Conservation (phyloP, 176 grass and related monocot species). For the Cenchrus americanus region DNA sequence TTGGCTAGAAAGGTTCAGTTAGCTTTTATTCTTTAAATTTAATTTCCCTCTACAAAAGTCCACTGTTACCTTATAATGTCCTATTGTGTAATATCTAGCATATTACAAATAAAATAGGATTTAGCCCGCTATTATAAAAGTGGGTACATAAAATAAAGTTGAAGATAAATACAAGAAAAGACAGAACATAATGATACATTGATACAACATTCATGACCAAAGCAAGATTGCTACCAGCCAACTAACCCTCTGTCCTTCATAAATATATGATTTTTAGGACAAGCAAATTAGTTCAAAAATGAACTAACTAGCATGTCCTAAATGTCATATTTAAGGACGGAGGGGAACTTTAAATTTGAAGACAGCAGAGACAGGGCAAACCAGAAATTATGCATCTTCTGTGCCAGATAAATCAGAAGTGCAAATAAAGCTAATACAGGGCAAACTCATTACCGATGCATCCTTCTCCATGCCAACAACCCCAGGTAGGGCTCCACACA, state of each 20-base stretch:
- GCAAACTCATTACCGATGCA: conserved; percentile 73
- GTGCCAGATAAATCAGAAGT: conserved; percentile 29
- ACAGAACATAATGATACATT: conserved; percentile 28
- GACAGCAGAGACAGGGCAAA: conserved; percentile 23
- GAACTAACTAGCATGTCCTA: no score
- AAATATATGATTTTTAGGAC: no score
- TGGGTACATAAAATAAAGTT: conserved; percentile 14
- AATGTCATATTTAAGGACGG: no score
- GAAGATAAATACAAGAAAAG: conserved; percentile 18
- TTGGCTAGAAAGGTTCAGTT: neutral
- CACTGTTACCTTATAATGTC: neutral
- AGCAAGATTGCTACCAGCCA: neutral
- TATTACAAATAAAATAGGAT: conserved; percentile 2
- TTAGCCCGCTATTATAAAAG: neutral
- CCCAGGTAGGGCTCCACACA: conserved; percentile 86
- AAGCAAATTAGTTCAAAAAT: no score
- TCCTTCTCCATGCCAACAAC: conserved; percentile 94
- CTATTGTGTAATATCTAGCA: conserved; percentile 11
- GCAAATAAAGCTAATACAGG: conserved; percentile 27
- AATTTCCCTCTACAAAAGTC: conserved; percentile 2
- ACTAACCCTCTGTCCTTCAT: no score
- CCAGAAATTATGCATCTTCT: conserved; percentile 1
- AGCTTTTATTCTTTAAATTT: conserved; percentile 19
- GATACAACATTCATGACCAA: conserved; percentile 16
- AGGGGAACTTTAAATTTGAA: neutral